Percentiles rank a stretch among this genome's conserved stretches.
Conservation (phyloP, 2,329 filamentous ascomycete genomes). For the Sclerotinia glacialis region DNA sequence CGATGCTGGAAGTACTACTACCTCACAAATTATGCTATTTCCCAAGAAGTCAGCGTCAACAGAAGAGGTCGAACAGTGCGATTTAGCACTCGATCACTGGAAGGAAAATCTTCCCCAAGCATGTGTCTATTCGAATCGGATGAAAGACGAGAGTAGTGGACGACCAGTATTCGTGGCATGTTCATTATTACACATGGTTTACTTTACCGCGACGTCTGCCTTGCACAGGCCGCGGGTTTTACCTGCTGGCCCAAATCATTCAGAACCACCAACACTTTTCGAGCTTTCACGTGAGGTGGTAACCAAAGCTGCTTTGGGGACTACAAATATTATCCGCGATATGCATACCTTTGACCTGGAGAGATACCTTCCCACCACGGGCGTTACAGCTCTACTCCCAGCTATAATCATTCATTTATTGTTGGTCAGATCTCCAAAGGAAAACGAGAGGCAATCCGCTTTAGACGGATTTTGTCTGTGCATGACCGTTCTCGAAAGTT, state of each 20-base stretch:
- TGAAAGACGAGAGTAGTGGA: slow-evolving; percentile 57
- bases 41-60: slow-evolving; percentile 83
- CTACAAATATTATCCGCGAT: slow-evolving; percentile 78
- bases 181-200: slow-evolving; percentile 89
- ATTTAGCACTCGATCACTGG: slow-evolving; percentile 78
- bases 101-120: slow-evolving; percentile 65
- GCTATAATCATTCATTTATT: slow-evolving; percentile 92
- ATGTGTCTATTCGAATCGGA: slow-evolving; percentile 63
- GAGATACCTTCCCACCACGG: slow-evolving; percentile 79
- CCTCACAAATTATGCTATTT: slow-evolving; percentile 80
- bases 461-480: slow-evolving; percentile 83
- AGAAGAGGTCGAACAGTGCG: slow-evolving; percentile 74
- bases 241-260: slow-evolving; percentile 58
- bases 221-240: slow-evolving; percentile 89
- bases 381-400: slow-evolving; percentile 85
- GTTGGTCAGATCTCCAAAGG: slow-evolving; percentile 81
- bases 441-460: slow-evolving; percentile 67
- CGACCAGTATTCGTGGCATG: slow-evolving; percentile 66
- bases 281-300: slow-evolving; percentile 81
- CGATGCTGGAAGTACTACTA: slow-evolving; percentile 68
- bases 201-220: slow-evolving; percentile 86
- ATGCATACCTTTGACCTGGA: slow-evolving; percentile 72
- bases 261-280: slow-evolving; percentile 65
- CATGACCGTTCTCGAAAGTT: slow-evolving; percentile 84
- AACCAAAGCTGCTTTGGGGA: slow-evolving; percentile 77